Evolutionary conservation across 179 eudicot species (phyloP).

Genomic region (Camellia oleifera): DNA sequence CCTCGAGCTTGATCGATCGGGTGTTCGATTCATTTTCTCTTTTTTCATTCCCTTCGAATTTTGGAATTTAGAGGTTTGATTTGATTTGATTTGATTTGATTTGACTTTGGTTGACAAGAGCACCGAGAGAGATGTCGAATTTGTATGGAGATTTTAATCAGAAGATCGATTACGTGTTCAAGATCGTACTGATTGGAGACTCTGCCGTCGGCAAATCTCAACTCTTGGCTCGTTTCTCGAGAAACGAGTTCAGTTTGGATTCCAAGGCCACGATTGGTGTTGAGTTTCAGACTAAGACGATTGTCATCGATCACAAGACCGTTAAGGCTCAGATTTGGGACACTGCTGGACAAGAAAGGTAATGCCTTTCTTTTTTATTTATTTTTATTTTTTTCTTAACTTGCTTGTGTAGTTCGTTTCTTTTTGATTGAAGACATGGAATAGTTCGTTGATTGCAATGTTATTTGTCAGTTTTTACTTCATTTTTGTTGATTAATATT

Average conservation of each 20-base stretch:
- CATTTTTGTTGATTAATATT: neutral
- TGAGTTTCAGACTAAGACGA: slow-evolving; percentile 34
- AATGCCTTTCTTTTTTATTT: neutral
- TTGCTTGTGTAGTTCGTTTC: neutral
- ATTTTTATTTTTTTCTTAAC: neutral
- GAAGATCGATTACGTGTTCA: slow-evolving; percentile 36
- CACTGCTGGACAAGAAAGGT: slow-evolving; percentile 56
- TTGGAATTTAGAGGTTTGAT: neutral
- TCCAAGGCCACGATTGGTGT: slow-evolving; percentile 38
- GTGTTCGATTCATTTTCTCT: neutral
- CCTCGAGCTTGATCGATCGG: neutral
- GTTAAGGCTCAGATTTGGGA: slow-evolving; percentile 59
- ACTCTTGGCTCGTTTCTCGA: slow-evolving; percentile 29
- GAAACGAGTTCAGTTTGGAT: slow-evolving; percentile 36
- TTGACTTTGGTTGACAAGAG: neutral
- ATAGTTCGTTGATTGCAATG: neutral
- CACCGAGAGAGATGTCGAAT: slow-evolving; percentile 18
- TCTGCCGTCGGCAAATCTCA: slow-evolving; percentile 41
- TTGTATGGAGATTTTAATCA: slow-evolving; percentile 24
- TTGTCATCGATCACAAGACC: slow-evolving; percentile 31
- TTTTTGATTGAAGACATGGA: neutral
- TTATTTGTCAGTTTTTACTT: neutral
- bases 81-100: neutral
- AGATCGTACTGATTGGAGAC: slow-evolving; percentile 34
- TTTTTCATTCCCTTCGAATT: neutral